phyloP scores from a whole-genome alignment of 345 rosid species.

The Atalantia buxifolia region DNA sequence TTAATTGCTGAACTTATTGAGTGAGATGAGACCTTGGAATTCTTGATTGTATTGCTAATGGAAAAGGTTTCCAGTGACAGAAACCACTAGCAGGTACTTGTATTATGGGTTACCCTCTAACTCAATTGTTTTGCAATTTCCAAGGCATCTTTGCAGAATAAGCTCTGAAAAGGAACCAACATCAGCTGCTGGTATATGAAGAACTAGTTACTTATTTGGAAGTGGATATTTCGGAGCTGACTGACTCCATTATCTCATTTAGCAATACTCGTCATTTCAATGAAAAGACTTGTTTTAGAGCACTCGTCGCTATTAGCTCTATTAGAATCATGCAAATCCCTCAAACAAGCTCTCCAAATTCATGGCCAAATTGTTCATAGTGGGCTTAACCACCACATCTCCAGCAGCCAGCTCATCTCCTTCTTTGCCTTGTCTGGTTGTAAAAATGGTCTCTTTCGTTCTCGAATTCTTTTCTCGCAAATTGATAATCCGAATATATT shows the following conservation, averaged over 20 bases:
- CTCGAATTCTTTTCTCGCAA: conserved; percentile 31
- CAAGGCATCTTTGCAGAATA: not conserved
- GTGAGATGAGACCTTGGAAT: not conserved
- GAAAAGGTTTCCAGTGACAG: not conserved
- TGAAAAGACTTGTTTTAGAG: conserved; percentile 9
- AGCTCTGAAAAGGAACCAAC: not conserved
- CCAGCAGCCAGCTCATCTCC: conserved; percentile 30
- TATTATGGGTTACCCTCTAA: not conserved
- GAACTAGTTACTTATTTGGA: not conserved
- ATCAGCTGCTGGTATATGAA: not conserved
- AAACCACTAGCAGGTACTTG: not conserved
- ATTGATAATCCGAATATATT: conserved; percentile 27
- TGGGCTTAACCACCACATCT: conserved; percentile 20
- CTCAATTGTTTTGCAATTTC: not conserved
- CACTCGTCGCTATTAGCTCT: conserved; percentile 5
- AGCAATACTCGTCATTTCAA: not conserved
- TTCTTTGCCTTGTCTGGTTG: conserved; percentile 32
- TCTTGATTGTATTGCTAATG: not conserved
- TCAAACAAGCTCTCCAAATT: conserved; percentile 33
- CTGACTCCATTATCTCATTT: not conserved
- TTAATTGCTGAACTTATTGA: conserved; percentile 3
- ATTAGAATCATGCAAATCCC: conserved; percentile 32
- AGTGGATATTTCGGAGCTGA: not conserved
- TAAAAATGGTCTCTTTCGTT: conserved; percentile 17
- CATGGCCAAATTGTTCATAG: conserved; percentile 29